These are phyloP conservation scores for Botrytis hyacinthi DNA, from an alignment of 2,329 filamentous ascomycete genomes.

Conservation along the genomic window DNA sequence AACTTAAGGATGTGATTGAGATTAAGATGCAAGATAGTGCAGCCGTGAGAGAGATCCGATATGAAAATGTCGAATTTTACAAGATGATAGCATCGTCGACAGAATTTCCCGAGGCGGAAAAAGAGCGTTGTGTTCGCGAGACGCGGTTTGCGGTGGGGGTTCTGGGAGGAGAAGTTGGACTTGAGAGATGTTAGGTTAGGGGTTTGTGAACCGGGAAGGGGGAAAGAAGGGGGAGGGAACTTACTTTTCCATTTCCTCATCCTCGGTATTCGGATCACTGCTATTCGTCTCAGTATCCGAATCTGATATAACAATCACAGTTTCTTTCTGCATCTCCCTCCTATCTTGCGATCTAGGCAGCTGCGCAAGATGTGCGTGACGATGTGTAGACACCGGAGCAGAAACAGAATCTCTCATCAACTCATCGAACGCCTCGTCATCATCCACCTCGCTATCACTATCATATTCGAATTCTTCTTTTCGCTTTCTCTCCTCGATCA, in stretches of 20 bases:
- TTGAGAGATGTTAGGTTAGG: not conserved
- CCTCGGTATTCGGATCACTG: not conserved
- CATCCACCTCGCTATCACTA: slow-evolving; percentile 21
- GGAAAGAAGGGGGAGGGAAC: not conserved
- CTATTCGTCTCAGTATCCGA: not conserved
- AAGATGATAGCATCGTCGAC: not conserved
- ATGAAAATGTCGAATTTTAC: not conserved
- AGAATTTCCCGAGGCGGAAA: not conserved
- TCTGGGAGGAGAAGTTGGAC: not conserved
- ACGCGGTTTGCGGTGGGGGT: not conserved
- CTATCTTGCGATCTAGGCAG: not conserved
- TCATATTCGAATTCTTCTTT: slow-evolving; percentile 9
- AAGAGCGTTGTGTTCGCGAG: not conserved
- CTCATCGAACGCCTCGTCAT: not conserved
- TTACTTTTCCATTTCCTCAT: not conserved
- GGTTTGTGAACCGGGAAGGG: not conserved
- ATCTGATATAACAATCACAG: not conserved
- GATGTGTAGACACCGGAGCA: not conserved
- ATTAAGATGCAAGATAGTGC: no score
- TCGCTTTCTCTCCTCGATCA: not conserved
- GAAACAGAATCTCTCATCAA: not conserved
- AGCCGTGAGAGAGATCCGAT: no score
- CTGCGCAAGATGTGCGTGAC: not conserved
- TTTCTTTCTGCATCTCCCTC: not conserved
- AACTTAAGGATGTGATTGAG: no score